These are phyloP conservation scores for Lachnellula cervina DNA, from an alignment of 2,329 filamentous ascomycete genomes.

Conservation along the genomic window DNA sequence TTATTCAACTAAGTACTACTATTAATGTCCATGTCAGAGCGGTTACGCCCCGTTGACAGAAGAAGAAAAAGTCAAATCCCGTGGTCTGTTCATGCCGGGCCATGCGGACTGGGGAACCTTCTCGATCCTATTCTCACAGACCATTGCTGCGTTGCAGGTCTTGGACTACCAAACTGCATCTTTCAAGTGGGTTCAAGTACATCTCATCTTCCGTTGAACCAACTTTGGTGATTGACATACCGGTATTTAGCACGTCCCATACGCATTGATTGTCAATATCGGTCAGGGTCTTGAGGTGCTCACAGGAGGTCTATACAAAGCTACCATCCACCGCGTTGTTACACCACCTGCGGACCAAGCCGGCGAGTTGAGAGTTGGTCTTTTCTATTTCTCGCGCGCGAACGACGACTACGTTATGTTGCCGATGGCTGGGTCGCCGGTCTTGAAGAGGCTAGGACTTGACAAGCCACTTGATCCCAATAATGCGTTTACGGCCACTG, in stretches of 20 bases:
- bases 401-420: constrained; percentile 33
- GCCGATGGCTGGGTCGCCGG: constrained; percentile 33
- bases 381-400: constrained; percentile 39
- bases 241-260: constrained; percentile 29
- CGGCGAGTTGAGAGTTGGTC: constrained; percentile 33
- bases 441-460: constrained; percentile 35
- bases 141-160: constrained; percentile 37
- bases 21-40: too few species aligned
- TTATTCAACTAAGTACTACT: too few species aligned
- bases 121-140: constrained; percentile 38
- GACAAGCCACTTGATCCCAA: constrained; percentile 28
- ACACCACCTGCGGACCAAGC: constrained; percentile 34
- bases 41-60: constrained; percentile 32
- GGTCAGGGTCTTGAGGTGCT: constrained; percentile 32
- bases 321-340: constrained; percentile 32
- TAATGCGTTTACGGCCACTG: constrained; percentile 27
- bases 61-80: constrained; percentile 34
- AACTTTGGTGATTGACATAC: too few species aligned
- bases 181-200: constrained; percentile 34
- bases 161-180: constrained; percentile 31
- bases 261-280: constrained; percentile 37
- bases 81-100: constrained; percentile 37
- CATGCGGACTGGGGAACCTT: constrained; percentile 40
- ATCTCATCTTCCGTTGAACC: too few species aligned
- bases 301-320: constrained; percentile 31